A percentile compares a stretch with the other conserved stretches of the same genome.
These are phyloP conservation scores for Elsinoe necatrix DNA, from an alignment of 2,329 filamentous ascomycete species.

Conservation along the genomic window DNA sequence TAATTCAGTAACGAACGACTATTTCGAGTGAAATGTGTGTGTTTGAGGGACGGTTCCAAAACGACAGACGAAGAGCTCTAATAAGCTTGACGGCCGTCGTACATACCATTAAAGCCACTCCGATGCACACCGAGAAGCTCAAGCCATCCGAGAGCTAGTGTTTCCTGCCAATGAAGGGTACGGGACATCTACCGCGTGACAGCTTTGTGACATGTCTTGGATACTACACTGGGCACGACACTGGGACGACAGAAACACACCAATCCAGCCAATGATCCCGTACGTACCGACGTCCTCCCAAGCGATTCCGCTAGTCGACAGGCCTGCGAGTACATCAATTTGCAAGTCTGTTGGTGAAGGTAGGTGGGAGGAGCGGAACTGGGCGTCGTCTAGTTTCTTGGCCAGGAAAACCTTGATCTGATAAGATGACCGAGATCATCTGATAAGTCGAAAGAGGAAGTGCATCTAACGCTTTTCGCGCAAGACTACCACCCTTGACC, in stretches of 20 bases:
- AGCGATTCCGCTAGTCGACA: neutral
- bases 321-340: neutral
- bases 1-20: neutral
- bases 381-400: neutral
- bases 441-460: conserved; percentile 1
- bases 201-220: neutral
- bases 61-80: neutral
- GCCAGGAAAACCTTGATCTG: conserved; percentile 3
- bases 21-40: neutral
- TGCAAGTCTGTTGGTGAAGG: neutral
- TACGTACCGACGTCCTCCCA: neutral
- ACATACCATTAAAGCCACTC: neutral
- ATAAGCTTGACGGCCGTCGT: neutral
- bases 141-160: neutral
- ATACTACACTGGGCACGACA: neutral
- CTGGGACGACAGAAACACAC: neutral
- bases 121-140: neutral
- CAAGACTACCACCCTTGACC: neutral
- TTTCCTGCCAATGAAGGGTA: neutral
- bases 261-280: neutral
- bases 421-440: conserved; percentile 4
- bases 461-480: neutral
- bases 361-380: neutral
- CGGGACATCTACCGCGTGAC: neutral
- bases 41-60: neutral